phyloP scores from a whole-genome alignment of 2,329 filamentous ascomycete genomes.

The Coniella lustricola region DNA sequence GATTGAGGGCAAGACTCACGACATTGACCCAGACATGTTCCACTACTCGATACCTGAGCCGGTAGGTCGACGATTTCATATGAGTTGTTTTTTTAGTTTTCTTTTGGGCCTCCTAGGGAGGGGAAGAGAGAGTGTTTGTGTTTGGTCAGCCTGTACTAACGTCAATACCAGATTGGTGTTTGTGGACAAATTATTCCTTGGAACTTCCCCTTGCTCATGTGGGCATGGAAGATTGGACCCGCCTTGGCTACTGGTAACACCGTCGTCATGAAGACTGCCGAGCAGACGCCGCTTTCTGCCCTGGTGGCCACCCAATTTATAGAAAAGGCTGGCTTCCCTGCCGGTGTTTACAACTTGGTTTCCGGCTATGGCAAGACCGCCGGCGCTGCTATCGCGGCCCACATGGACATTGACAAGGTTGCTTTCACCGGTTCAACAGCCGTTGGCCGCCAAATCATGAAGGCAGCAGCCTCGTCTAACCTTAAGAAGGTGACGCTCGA shows the following conservation, averaged over 20 bases:
- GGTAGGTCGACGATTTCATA: constrained; percentile 33
- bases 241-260: constrained; percentile 55
- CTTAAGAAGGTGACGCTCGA: constrained; percentile 77
- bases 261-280: constrained; percentile 53
- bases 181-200: constrained; percentile 77
- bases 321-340: constrained; percentile 65
- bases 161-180: constrained; percentile 51
- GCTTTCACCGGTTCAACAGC: constrained; percentile 67
- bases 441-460: constrained; percentile 66
- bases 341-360: constrained; percentile 65
- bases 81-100: too few relatives aligned
- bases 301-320: constrained; percentile 57
- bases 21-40: constrained; percentile 71
- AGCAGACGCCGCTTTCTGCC: constrained; percentile 54
- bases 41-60: constrained; percentile 79
- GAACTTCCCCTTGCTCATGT: constrained; percentile 68
- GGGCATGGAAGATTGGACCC: constrained; percentile 66
- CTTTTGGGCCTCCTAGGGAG: too few relatives aligned
- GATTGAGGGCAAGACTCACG: constrained; percentile 79
- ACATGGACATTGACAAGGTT: constrained; percentile 61
- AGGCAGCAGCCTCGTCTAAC: constrained; percentile 70
- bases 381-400: constrained; percentile 58
- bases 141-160: not conserved
- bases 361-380: constrained; percentile 61
- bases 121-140: constrained; percentile 1